Evolutionary conservation across 2,329 filamentous ascomycete species (phyloP).

Genomic region (Chaetothyriales sp.): DNA sequence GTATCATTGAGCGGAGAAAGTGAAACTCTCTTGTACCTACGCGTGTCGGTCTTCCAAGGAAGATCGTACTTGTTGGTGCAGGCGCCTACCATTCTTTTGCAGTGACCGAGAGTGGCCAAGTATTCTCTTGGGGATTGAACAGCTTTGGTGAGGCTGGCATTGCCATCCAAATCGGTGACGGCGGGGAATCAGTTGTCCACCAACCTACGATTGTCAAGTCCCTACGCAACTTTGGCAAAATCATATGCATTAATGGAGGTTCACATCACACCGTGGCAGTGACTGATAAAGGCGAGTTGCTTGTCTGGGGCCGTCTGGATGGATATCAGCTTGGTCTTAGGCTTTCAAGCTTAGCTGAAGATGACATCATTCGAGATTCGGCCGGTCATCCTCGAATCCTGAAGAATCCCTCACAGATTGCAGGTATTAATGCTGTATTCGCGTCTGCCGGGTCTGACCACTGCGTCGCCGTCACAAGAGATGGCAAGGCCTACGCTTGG

Average conservation of each 20-base stretch:
- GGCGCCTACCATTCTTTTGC: slow-evolving; percentile 76
- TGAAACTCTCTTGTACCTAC: slow-evolving; percentile 37
- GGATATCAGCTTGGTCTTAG: slow-evolving; percentile 49
- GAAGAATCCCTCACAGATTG: slow-evolving; percentile 48
- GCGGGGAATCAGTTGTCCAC: slow-evolving; percentile 57
- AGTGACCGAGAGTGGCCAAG: slow-evolving; percentile 48
- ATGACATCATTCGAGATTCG: slow-evolving; percentile 48
- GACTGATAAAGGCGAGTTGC: slow-evolving; percentile 40
- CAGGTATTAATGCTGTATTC: slow-evolving; percentile 43
- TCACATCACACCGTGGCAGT: slow-evolving; percentile 58
- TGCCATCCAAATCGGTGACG: slow-evolving; percentile 29
- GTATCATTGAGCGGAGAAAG: slow-evolving; percentile 45
- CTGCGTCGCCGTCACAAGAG: slow-evolving; percentile 53
- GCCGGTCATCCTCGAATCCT: slow-evolving; percentile 56
- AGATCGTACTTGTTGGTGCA: slow-evolving; percentile 46
- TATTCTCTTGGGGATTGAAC: slow-evolving; percentile 77
- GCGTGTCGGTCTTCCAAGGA: slow-evolving; percentile 40
- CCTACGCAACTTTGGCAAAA: slow-evolving; percentile 45
- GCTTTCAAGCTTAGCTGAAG: slow-evolving; percentile 40
- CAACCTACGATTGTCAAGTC: slow-evolving; percentile 54
- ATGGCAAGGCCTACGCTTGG: slow-evolving; percentile 63
- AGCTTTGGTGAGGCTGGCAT: slow-evolving; percentile 71
- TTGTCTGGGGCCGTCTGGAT: slow-evolving; percentile 49
- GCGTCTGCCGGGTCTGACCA: slow-evolving; percentile 59
- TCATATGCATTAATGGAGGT: slow-evolving; percentile 57